Conservation (phyloP, 805 yeast species). For the Lipomyces yamanashiensis region DNA sequence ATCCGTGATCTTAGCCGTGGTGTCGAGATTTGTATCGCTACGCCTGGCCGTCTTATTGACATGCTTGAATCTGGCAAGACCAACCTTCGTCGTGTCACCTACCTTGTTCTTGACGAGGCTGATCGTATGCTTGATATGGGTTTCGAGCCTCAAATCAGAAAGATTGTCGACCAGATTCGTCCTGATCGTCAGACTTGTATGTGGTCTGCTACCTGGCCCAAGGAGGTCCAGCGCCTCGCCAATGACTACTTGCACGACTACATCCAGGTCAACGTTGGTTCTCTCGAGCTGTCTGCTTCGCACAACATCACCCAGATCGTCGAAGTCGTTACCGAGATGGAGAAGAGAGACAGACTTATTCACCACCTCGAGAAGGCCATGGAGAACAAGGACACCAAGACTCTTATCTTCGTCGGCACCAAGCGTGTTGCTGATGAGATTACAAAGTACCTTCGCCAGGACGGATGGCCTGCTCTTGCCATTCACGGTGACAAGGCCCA, state of each 20-base stretch:
- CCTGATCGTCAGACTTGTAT: constrained; percentile 99
- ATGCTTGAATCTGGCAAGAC: constrained; percentile 96
- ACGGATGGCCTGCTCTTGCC: constrained; percentile 99
- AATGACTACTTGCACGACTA: constrained; percentile 89
- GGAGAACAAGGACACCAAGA: constrained; percentile 66
- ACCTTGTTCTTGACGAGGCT: constrained; percentile 97
- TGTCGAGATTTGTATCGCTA: constrained; percentile 93
- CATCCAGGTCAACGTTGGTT: constrained; percentile 96
- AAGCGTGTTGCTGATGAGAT: constrained; percentile 97
- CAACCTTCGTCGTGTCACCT: constrained; percentile 93
- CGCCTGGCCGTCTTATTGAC: constrained; percentile 98
- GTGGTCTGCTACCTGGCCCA: constrained; percentile 99
- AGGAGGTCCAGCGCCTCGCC: constrained; percentile 92
- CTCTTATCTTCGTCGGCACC: constrained; percentile 91
- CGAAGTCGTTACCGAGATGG: constrained; percentile 88
- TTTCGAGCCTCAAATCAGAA: constrained; percentile 98
- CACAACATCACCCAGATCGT: constrained; percentile 91
- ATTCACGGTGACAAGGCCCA: constrained; percentile 99
- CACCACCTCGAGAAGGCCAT: constrained; percentile 85
- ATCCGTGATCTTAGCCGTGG: constrained; percentile 95
- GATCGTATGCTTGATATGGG: constrained; percentile 99
- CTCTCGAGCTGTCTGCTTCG: constrained; percentile 89
- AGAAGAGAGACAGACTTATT: constrained; percentile 82
- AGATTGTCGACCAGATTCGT: constrained; percentile 91
- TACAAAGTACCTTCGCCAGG: constrained; percentile 87